phyloP scores from a whole-genome alignment of 208 protist species.

The Trypanosoma avium region DNA sequence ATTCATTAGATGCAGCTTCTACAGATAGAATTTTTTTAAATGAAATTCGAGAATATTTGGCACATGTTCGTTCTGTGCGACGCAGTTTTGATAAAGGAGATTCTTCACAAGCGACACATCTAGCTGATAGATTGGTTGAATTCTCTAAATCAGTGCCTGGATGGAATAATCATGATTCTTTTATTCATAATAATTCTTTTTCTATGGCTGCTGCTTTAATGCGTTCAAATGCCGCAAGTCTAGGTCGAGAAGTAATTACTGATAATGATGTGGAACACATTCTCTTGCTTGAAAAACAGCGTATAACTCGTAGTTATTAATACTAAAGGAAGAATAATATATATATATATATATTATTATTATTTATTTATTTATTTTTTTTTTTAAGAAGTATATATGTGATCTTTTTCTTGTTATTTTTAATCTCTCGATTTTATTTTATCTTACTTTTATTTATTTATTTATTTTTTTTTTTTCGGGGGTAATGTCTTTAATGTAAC shows the following conservation, averaged over 20 bases:
- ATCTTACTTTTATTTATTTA: background rate
- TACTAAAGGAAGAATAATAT: conserved; percentile 1
- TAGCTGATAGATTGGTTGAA: conserved; percentile 42
- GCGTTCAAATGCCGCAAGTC: conserved; percentile 57
- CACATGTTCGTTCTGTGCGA: conserved; percentile 30
- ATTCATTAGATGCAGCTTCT: conserved; percentile 24
- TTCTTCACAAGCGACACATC: conserved; percentile 4
- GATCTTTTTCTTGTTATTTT: background rate
- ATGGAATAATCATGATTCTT: conserved; percentile 79
- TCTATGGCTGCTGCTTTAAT: conserved; percentile 65
- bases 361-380: conserved; percentile 3
- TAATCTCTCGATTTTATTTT: conserved; percentile 4
- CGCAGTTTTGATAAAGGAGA: conserved; percentile 22
- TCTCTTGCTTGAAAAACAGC: conserved; percentile 40
- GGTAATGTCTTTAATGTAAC: background rate
- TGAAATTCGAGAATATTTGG: conserved; percentile 47
- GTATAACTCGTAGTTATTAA: conserved; percentile 31
- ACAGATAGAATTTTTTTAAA: conserved; percentile 2
- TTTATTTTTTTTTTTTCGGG: background rate
- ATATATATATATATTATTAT: background rate
- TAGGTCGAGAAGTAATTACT: conserved; percentile 41
- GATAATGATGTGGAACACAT: conserved; percentile 50
- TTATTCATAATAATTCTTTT: conserved; percentile 88
- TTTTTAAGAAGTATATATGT: background rate
- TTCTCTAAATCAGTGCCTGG: conserved; percentile 31